Conservation (phyloP, 257 asterid genomes). For the Scutellaria barbata region DNA sequence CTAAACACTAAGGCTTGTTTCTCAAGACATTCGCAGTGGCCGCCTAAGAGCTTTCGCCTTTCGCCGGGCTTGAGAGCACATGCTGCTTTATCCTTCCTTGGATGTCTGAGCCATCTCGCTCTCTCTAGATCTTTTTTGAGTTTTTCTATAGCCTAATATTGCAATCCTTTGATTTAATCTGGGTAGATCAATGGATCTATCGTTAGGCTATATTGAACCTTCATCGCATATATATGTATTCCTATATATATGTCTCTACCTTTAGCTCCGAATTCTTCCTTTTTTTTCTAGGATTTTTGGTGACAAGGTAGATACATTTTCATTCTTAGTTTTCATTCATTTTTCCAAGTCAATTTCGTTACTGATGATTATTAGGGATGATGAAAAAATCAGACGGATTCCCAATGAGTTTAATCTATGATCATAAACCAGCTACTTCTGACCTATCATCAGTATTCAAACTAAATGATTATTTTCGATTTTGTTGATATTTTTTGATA, state of each 20-base stretch:
- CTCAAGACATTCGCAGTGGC: slow-evolving; percentile 86
- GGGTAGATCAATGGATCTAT: slow-evolving; percentile 51
- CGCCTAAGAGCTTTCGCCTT: slow-evolving; percentile 66
- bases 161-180: slow-evolving; percentile 49
- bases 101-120: slow-evolving; percentile 49
- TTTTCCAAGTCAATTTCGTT: not conserved
- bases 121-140: not conserved
- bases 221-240: slow-evolving; percentile 27
- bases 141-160: slow-evolving; percentile 45
- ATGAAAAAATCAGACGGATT: slow-evolving; percentile 75
- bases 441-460: slow-evolving; percentile 43
- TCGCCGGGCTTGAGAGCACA: slow-evolving; percentile 53
- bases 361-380: slow-evolving; percentile 46
- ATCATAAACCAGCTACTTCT: slow-evolving; percentile 70
- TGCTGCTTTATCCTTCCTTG: slow-evolving; percentile 52
- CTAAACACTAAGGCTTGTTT: slow-evolving; percentile 67
- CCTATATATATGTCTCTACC: slow-evolving; percentile 41
- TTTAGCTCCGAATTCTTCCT: slow-evolving; percentile 42
- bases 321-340: not conserved
- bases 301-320: slow-evolving; percentile 53
- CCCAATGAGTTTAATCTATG: slow-evolving; percentile 60
- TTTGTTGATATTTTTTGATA: not conserved
- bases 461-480: no score
- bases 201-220: slow-evolving; percentile 51
- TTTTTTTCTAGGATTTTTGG: slow-evolving; percentile 36